Evolutionary conservation across 805 yeast genomes (phyloP).

Genomic region (Zygosaccharomyces pseudorouxii): DNA sequence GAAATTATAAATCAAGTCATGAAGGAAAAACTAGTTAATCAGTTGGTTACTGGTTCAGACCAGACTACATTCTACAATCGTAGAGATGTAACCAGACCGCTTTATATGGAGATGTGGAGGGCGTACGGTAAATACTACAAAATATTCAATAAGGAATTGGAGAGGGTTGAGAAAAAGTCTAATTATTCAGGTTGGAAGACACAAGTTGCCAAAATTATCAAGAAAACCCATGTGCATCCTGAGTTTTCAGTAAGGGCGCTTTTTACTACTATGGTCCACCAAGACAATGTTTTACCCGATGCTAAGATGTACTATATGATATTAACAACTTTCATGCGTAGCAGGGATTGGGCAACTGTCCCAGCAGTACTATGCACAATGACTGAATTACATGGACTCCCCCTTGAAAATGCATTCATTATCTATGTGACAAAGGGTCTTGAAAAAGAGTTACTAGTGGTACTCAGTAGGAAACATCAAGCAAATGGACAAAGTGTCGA

Average conservation of each 20-base stretch:
- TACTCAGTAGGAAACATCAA: constrained; percentile 3
- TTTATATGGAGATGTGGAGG: constrained; percentile 36
- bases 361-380: constrained; percentile 22
- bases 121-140: constrained; percentile 21
- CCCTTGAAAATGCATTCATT: constrained; percentile 6
- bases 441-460: constrained; percentile 18
- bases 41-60: constrained; percentile 4
- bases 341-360: constrained; percentile 25
- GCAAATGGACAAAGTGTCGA: constrained; percentile 1
- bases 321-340: constrained; percentile 18
- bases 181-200: constrained; percentile 16
- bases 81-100: constrained; percentile 17
- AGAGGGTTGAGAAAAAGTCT: constrained; percentile 14
- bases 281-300: constrained; percentile 25
- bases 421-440: constrained; percentile 23
- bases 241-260: constrained; percentile 12
- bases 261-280: constrained; percentile 17
- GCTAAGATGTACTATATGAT: constrained; percentile 15
- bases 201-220: constrained; percentile 6
- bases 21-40: constrained; percentile 16
- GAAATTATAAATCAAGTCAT: constrained; percentile 34
- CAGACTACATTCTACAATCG: constrained; percentile 12
- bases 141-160: constrained; percentile 11
- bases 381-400: constrained; percentile 16
- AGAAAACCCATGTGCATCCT: constrained; percentile 15